These are phyloP conservation scores for Takashimella koratensis DNA, from an alignment of 1,284 basidiomycete genomes.

Conservation along the genomic window DNA sequence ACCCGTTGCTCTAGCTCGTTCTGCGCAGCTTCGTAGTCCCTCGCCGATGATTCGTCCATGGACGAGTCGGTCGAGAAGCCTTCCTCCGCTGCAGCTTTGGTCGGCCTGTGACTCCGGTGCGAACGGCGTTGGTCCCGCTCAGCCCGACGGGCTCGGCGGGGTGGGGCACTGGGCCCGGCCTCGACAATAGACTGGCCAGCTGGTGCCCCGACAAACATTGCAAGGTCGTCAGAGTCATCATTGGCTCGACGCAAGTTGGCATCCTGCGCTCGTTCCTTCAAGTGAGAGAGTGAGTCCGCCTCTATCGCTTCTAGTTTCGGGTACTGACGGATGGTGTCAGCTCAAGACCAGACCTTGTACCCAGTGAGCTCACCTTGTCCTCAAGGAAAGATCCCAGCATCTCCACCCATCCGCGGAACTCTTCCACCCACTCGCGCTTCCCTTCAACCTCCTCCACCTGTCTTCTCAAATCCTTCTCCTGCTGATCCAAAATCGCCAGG, in stretches of 20 bases:
- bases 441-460: slow-evolving; percentile 74
- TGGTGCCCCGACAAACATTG: slow-evolving; percentile 61
- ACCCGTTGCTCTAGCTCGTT: slow-evolving; percentile 56
- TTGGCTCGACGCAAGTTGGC: slow-evolving; percentile 60
- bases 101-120: slow-evolving; percentile 52
- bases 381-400: slow-evolving; percentile 82
- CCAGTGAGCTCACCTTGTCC: slow-evolving; percentile 77
- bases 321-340: slow-evolving; percentile 56
- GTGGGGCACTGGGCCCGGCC: slow-evolving; percentile 49
- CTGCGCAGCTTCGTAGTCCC: slow-evolving; percentile 67
- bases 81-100: slow-evolving; percentile 60
- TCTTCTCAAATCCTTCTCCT: slow-evolving; percentile 72
- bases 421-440: slow-evolving; percentile 81
- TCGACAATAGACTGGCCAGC: slow-evolving; percentile 12
- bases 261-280: slow-evolving; percentile 71
- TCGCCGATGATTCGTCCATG: slow-evolving; percentile 60
- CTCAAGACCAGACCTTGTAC: too few relatives aligned
- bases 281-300: slow-evolving; percentile 67
- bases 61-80: slow-evolving; percentile 83
- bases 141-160: slow-evolving; percentile 57
- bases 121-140: slow-evolving; percentile 53
- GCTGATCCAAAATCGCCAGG: slow-evolving; percentile 63
- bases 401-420: slow-evolving; percentile 82
- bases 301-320: slow-evolving; percentile 82
- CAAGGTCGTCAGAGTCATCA: slow-evolving; percentile 80